Percentiles rank a stretch among this genome's conserved stretches.
Evolutionary conservation across 441 rosid genomes (phyloP).

Genomic region (Euphorbia schlechtendalii): DNA sequence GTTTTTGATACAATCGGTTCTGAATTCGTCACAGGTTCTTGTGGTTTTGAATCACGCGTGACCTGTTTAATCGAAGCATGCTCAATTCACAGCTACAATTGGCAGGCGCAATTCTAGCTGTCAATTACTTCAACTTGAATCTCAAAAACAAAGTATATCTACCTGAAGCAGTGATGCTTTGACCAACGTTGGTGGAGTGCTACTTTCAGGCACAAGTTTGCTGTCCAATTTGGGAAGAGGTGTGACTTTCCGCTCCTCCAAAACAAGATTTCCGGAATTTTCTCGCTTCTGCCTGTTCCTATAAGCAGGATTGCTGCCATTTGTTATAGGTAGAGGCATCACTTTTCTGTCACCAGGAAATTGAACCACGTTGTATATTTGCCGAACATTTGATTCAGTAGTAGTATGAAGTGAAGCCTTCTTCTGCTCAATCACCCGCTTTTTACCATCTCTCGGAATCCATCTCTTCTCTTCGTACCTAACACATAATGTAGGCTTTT

Average conservation of each 20-base stretch:
- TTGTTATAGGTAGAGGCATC: conserved; percentile 8
- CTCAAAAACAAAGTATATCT: no score
- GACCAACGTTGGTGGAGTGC: no score
- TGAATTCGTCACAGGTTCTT: conserved; percentile 24
- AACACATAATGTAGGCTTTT: conserved; percentile 7
- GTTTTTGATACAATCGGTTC: conserved; percentile 26
- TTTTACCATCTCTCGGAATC: conserved; percentile 39
- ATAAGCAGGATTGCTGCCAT: conserved; percentile 12
- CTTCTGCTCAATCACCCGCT: conserved; percentile 25
- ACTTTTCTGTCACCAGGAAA: conserved; percentile 12
- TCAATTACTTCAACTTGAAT: neutral
- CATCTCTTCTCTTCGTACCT: conserved; percentile 63
- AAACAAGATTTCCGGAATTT: conserved; percentile 15
- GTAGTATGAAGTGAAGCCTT: conserved; percentile 19
- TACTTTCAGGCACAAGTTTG: conserved; percentile 18
- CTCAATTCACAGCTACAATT: neutral
- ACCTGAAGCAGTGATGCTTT: conserved; percentile 48
- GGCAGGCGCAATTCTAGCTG: neutral
- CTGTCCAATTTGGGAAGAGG: conserved; percentile 11
- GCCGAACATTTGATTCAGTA: conserved; percentile 19
- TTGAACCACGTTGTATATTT: conserved; percentile 17
- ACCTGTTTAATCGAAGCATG: conserved; percentile 26
- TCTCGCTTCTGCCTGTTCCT: conserved; percentile 14
- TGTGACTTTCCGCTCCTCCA: conserved; percentile 12
- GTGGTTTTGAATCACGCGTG: conserved; percentile 19